Conservation (phyloP, 1,284 basidiomycete genomes). For the Tilletia indica region DNA sequence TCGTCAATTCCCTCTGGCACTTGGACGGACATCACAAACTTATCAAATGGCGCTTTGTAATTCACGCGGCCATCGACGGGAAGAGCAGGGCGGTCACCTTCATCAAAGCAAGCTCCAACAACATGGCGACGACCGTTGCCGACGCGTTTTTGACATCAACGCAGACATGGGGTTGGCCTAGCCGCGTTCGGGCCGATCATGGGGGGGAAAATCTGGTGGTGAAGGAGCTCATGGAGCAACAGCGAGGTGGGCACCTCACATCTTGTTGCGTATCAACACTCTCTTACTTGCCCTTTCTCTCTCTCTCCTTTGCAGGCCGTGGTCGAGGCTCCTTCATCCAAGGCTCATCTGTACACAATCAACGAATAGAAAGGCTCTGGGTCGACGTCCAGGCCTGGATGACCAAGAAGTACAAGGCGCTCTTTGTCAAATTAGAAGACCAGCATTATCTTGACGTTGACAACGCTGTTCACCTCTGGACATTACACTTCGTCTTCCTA, state of each 20-base stretch:
- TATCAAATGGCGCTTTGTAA: not conserved
- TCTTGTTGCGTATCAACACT: too few species aligned
- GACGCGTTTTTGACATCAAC: not conserved
- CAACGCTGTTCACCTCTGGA: not conserved
- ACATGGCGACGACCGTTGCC: not conserved
- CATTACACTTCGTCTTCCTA: not conserved
- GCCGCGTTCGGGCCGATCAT: conserved; percentile 3
- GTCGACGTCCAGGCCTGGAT: not conserved
- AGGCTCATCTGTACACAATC: not conserved
- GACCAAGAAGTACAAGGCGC: not conserved
- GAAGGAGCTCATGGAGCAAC: not conserved
- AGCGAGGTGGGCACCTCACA: not conserved
- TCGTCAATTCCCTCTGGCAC: conserved; percentile 12
- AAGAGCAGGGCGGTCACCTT: not conserved
- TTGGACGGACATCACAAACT: conserved; percentile 10
- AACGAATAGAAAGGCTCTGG: not conserved
- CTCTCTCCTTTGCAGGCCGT: not conserved
- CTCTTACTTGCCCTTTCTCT: not conserved
- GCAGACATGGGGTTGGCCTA: not conserved
- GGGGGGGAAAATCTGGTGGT: conserved; percentile 6
- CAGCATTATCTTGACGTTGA: not conserved
- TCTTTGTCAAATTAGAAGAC: not conserved
- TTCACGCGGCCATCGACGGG: not conserved
- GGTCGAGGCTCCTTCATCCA: not conserved
- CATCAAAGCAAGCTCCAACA: not conserved